Base-by-base conservation (phyloP, 371 early-diverging fungal genomes). In the Circinella minor region DNA sequence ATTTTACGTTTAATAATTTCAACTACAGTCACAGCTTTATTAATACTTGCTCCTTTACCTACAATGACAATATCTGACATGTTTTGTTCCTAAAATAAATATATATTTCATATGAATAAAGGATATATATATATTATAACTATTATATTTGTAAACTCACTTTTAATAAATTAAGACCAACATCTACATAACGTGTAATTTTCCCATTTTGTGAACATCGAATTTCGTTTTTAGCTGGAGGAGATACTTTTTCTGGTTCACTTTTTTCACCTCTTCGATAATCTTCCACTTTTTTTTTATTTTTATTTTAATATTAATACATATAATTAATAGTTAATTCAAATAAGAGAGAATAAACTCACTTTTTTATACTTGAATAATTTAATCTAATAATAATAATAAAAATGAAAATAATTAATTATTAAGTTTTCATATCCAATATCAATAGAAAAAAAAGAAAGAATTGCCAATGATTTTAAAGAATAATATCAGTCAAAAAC, bases 1-100 rank as follows among this genome's bases (percentile, higher is more conserved):
- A 86, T 76, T 13, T 81, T 72, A 59, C 91, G 79, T 61, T 90
- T 91, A 20, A 88, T 79, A 61, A 91, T 89, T 66, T 91, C 91
- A 11, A 84, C 87, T 4, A 91, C 87, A 0, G 90, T 86, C 0
- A 91, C 89, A 27, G 90, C 84, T 48, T 89, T 89, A 67, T 87
- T 86, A 60, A 91, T 80, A 36, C 79, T 72, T 39, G 75, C 76
- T 2, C 90, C 90, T 65, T 87, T 79, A 0, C 85, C 83, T 3
- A 77, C 74, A 7, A 85, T 10, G 4, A 82, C 70, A 51, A 82
- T 76, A 34, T 64, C 66, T 1, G 65, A 43, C 39, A 74, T 65
- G 36, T 71, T 70, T 27, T 81, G 34, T 57, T 57, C 57, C 57
- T 57, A 61, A 27, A 4, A 37, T 55, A 38, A 9, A 39, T 3